A percentile compares a stretch with the other conserved stretches of the same genome.
Evolutionary conservation across 306 rosid species (phyloP).

Genomic region (Cucurbita moschata): DNA sequence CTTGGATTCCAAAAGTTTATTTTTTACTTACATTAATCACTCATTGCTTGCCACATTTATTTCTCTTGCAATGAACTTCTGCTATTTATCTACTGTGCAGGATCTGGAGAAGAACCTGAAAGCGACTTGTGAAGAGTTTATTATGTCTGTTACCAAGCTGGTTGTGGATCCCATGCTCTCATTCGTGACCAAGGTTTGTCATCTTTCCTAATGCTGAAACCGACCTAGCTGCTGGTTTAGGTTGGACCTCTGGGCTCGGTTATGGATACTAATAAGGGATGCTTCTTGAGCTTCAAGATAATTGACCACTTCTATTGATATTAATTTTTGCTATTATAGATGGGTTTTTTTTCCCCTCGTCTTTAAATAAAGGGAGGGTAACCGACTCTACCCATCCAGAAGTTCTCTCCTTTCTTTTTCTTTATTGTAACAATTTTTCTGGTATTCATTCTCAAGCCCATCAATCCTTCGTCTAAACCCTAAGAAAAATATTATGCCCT

Average conservation of each 20-base stretch:
- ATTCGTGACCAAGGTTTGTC: slow-evolving; percentile 87
- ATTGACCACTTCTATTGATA: neutral
- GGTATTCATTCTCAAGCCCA: too few species aligned
- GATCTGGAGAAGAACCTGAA: slow-evolving; percentile 91
- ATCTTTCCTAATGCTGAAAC: neutral
- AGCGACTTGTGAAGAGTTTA: slow-evolving; percentile 93
- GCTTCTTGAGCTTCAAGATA: neutral
- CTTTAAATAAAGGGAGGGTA: neutral
- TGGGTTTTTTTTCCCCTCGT: too few species aligned
- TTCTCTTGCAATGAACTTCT: neutral
- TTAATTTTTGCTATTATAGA: neutral
- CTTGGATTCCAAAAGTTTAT: too few species aligned
- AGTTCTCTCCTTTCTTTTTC: neutral
- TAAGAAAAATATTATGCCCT: neutral
- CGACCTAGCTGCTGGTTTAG: slow-evolving; percentile 1
- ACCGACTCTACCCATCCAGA: neutral
- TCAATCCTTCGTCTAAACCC: neutral
- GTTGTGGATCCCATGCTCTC: slow-evolving; percentile 99
- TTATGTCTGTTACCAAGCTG: slow-evolving; percentile 89
- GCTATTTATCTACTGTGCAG: slow-evolving; percentile 31
- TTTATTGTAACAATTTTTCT: too few species aligned
- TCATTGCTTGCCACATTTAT: neutral
- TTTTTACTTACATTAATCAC: neutral
- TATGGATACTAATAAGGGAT: neutral
- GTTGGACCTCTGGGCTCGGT: slow-evolving; percentile 7